Conservation (phyloP, 2,329 filamentous ascomycete species). For the Microcyclospora tardicrescens region DNA sequence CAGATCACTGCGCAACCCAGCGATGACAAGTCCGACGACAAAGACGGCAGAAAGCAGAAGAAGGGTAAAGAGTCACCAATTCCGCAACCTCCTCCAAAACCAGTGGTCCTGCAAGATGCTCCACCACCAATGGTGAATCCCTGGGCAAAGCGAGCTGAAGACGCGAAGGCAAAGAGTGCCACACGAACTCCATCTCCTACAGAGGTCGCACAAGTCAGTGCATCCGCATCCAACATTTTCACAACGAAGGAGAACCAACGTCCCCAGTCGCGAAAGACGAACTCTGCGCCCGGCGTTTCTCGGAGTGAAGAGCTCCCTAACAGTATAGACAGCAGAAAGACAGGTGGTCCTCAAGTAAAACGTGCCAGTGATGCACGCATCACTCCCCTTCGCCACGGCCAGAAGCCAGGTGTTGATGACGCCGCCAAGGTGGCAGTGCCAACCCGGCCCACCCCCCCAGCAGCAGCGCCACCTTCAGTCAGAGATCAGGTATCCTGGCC, state of each 20-base stretch:
- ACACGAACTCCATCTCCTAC: constrained; percentile 3
- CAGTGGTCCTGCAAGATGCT: constrained; percentile 59
- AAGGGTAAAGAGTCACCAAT: constrained; percentile 12
- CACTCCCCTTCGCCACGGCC: constrained; percentile 8
- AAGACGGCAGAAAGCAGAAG: constrained; percentile 7
- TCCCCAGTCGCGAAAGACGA: constrained; percentile 15
- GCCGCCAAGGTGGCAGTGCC: neutral
- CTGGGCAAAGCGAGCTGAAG: constrained; percentile 70
- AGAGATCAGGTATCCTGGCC: constrained; percentile 77
- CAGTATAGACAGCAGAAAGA: constrained; percentile 9
- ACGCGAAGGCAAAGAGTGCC: constrained; percentile 42
- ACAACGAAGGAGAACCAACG: constrained; percentile 18
- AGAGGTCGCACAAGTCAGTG: constrained; percentile 5
- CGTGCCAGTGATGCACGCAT: constrained; percentile 8
- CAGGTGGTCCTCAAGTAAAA: constrained; percentile 10
- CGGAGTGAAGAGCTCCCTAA: constrained; percentile 5
- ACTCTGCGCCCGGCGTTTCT: constrained; percentile 9
- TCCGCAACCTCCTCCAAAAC: constrained; percentile 29
- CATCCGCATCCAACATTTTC: constrained; percentile 1
- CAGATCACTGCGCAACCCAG: constrained; percentile 11
- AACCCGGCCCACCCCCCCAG: constrained; percentile 5
- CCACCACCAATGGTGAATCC: constrained; percentile 74
- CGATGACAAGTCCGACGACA: constrained; percentile 2
- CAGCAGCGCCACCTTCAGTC: constrained; percentile 45
- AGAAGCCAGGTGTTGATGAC: constrained; percentile 8